Evolutionary conservation across 345 rosid species (phyloP).

Genomic region (Rubroshorea leprosula): DNA sequence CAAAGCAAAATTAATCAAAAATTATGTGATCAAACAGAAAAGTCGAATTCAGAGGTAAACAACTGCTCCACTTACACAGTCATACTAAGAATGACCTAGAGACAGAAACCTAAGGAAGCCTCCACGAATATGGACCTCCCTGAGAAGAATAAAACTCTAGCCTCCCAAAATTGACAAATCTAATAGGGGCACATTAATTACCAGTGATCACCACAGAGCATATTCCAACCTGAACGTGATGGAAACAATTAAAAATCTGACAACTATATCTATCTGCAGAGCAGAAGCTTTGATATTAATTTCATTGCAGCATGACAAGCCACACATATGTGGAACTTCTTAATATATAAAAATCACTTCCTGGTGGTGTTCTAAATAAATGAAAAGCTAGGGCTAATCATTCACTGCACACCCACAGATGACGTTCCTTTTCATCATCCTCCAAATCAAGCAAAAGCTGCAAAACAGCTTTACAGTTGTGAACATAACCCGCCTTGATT

Average conservation of each 20-base stretch:
- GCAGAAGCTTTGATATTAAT: conserved; percentile 54
- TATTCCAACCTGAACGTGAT: conserved; percentile 60
- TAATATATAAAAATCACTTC: conserved; percentile 51
- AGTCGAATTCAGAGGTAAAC: too few relatives aligned
- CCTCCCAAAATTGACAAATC: not conserved
- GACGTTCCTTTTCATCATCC: conserved; percentile 52
- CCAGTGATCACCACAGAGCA: conserved; percentile 91
- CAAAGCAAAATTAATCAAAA: not conserved
- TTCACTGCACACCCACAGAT: conserved; percentile 80
- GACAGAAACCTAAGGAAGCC: conserved; percentile 1
- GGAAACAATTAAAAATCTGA: conserved; percentile 82
- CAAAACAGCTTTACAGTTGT: conserved; percentile 46
- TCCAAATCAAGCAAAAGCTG: conserved; percentile 50
- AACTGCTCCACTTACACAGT: not conserved
- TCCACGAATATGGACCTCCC: not conserved
- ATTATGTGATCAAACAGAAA: too few relatives aligned
- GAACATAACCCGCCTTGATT: conserved; percentile 53
- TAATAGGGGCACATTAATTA: conserved; percentile 27
- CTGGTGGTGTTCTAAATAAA: conserved; percentile 43
- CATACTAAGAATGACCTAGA: conserved; percentile 2
- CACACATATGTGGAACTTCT: conserved; percentile 72
- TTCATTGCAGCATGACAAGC: conserved; percentile 77
- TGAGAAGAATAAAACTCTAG: not conserved
- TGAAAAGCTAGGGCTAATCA: conserved; percentile 79
- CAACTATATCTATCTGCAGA: conserved; percentile 54